Conservation (phyloP, 2,329 filamentous ascomycete genomes). For the Exophiala bonariae region DNA sequence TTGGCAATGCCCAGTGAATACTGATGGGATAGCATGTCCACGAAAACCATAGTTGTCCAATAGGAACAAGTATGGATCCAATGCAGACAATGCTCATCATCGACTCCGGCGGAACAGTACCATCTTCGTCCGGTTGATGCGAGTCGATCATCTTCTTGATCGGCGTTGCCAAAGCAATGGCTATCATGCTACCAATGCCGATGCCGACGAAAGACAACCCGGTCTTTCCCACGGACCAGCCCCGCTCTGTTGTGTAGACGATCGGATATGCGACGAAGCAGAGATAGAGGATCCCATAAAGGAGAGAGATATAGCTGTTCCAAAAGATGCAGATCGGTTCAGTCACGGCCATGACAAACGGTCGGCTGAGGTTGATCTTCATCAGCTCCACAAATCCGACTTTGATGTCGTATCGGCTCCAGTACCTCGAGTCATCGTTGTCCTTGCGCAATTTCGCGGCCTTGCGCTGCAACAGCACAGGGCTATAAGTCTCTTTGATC, state of each 20-base stretch:
- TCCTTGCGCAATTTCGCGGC: slow-evolving; percentile 65
- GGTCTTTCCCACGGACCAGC: slow-evolving; percentile 71
- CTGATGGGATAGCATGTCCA: slow-evolving; percentile 79
- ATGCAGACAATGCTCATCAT: slow-evolving; percentile 79
- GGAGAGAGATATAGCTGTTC: slow-evolving; percentile 69
- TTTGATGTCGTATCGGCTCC: slow-evolving; percentile 77
- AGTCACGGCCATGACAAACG: slow-evolving; percentile 72
- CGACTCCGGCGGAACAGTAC: slow-evolving; percentile 75
- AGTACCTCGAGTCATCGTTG: slow-evolving; percentile 70
- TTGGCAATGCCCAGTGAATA: slow-evolving; percentile 80
- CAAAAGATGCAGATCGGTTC: slow-evolving; percentile 87
- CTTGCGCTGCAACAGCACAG: slow-evolving; percentile 66
- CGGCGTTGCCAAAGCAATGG: slow-evolving; percentile 62
- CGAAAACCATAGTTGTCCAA: slow-evolving; percentile 81
- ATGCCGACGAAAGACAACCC: slow-evolving; percentile 79
- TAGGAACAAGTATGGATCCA: slow-evolving; percentile 69
- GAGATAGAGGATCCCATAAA: slow-evolving; percentile 85
- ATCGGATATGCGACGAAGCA: slow-evolving; percentile 91
- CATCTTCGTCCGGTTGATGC: slow-evolving; percentile 72
- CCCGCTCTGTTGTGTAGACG: slow-evolving; percentile 72
- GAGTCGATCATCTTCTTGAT: slow-evolving; percentile 75
- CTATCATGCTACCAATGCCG: slow-evolving; percentile 56
- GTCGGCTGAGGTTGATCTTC: slow-evolving; percentile 73
- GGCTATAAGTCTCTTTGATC: slow-evolving; percentile 75
- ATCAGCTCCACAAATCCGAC: slow-evolving; percentile 65